phyloP scores from a whole-genome alignment of 768 basidiomycete species.

The Lepiota brunneoincarnata region DNA sequence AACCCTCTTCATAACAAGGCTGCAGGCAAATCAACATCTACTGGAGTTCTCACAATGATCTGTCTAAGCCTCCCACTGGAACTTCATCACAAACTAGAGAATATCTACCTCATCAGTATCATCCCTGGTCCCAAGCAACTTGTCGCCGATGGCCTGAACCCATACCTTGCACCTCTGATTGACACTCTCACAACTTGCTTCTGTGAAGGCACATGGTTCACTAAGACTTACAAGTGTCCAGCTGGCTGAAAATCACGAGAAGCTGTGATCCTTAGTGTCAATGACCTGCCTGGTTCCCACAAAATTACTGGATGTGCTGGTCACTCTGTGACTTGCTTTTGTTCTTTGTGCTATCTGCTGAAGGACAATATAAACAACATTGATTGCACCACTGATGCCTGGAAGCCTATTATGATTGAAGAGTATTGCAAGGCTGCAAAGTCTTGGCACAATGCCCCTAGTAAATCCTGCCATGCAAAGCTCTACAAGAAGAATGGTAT shows the following conservation, averaged over 20 bases:
- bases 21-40: neutral
- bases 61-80: neutral
- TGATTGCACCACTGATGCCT: conserved; percentile 18
- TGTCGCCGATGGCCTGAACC: no score
- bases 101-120: conserved; percentile 31
- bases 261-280: conserved; percentile 29
- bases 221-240: conserved; percentile 15
- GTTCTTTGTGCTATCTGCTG: conserved; percentile 7
- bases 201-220: no score
- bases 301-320: no score
- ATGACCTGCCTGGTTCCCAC: conserved; percentile 28
- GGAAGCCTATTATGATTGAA: conserved; percentile 14
- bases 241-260: conserved; percentile 22
- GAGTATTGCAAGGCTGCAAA: conserved; percentile 16
- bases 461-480: no score
- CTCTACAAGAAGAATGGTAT: no score
- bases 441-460: no score
- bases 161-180: no score
- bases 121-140: conserved; percentile 23
- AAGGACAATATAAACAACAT: conserved; percentile 4
- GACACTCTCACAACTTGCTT: no score
- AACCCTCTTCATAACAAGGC: neutral
- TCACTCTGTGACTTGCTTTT: conserved; percentile 7
- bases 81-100: conserved; percentile 18
- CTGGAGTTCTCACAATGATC: neutral